phyloP scores from a whole-genome alignment of 2,329 filamentous ascomycete species.

The Bipolaris bicolor region DNA sequence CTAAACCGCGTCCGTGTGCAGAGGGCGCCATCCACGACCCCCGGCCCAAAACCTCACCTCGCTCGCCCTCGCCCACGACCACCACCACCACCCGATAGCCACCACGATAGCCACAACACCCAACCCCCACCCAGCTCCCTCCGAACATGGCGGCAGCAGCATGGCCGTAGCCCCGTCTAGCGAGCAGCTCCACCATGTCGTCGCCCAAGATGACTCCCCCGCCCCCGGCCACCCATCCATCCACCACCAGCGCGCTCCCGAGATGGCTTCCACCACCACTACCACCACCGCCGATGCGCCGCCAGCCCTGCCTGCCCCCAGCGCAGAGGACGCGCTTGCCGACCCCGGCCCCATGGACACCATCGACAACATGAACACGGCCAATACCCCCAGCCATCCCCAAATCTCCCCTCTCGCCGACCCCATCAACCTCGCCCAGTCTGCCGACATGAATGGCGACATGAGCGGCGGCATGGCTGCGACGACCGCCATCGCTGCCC shows the following conservation, averaged over 20 bases:
- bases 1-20: conserved; percentile 25
- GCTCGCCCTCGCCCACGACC: too few species aligned
- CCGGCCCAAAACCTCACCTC: conserved; percentile 8
- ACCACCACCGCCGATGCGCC: conserved; percentile 24
- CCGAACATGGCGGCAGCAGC: conserved; percentile 40
- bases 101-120: too few species aligned
- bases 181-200: conserved; percentile 29
- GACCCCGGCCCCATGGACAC: conserved; percentile 8
- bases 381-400: conserved; percentile 8
- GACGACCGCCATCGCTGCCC: not conserved
- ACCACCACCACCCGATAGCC: too few species aligned
- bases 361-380: too few species aligned
- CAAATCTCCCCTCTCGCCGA: conserved; percentile 26
- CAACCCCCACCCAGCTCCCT: not conserved
- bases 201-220: conserved; percentile 34
- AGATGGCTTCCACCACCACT: conserved; percentile 2
- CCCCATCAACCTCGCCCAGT: conserved; percentile 29
- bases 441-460: conserved; percentile 10
- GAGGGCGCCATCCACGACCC: conserved; percentile 15
- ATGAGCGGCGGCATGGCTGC: conserved; percentile 4
- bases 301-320: conserved; percentile 16
- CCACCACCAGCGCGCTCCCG: conserved; percentile 30
- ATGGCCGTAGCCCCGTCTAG: conserved; percentile 39
- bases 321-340: conserved; percentile 23
- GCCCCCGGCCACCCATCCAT: conserved; percentile 25